phyloP scores from a whole-genome alignment of 75 land plant genomes.

The Pinus tabuliformis region DNA sequence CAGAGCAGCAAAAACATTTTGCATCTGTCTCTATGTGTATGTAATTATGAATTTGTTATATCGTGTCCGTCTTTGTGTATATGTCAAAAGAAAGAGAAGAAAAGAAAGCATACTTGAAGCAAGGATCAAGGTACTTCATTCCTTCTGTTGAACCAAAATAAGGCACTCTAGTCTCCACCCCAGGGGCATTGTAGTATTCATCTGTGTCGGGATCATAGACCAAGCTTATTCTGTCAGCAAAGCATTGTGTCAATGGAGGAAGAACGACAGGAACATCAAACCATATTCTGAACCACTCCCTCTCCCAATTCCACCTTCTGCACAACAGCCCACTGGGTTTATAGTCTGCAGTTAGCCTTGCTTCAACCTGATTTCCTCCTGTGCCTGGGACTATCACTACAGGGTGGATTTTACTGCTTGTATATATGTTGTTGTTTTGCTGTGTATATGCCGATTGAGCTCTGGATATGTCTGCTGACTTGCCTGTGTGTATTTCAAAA shows the following conservation, averaged over 20 bases:
- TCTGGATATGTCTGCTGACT: too few species aligned
- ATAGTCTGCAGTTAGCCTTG: conserved; percentile 62
- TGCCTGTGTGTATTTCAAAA: too few species aligned
- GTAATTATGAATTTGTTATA: too few species aligned
- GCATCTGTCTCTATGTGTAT: too few species aligned
- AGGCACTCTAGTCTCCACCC: conserved; percentile 83
- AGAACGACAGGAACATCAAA: conserved; percentile 65
- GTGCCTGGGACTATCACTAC: conserved; percentile 79
- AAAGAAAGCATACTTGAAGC: conserved; percentile 56
- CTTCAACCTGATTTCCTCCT: conserved; percentile 96
- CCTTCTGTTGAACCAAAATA: conserved; percentile 72
- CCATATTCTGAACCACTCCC: conserved; percentile 78
- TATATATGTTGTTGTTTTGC: too few species aligned
- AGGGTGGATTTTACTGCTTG: conserved; percentile 36
- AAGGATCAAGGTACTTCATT: conserved; percentile 72
- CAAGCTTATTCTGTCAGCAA: conserved; percentile 69
- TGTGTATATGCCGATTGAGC: too few species aligned
- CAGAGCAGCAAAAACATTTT: too few species aligned
- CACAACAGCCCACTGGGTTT: conserved; percentile 57
- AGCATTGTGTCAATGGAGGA: conserved; percentile 78
- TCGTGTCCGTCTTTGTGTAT: neutral
- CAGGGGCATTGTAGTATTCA: conserved; percentile 62
- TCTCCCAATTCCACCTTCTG: conserved; percentile 21
- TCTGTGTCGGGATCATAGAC: conserved; percentile 52
- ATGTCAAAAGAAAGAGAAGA: neutral